Conservation (phyloP, 805 yeast species). For the Metahyphopichia silvanorum region DNA sequence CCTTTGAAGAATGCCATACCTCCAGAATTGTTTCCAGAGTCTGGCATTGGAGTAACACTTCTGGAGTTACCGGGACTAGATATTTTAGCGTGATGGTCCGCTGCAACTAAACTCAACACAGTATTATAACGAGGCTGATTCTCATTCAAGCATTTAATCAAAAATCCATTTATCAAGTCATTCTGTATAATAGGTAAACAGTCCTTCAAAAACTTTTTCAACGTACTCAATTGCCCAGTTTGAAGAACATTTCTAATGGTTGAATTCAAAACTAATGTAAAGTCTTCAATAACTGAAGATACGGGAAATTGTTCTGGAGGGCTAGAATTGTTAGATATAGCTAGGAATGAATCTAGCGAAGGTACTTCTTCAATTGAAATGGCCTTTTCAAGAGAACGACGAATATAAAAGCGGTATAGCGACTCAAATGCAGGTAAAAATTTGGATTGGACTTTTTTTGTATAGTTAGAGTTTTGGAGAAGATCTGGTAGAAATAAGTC, state of each 20-base stretch:
- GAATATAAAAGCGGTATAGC: slow-evolving; percentile 62
- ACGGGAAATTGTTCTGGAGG: slow-evolving; percentile 60
- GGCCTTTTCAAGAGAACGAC: slow-evolving; percentile 80
- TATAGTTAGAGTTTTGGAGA: slow-evolving; percentile 51
- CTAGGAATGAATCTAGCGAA: slow-evolving; percentile 34
- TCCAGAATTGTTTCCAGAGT: slow-evolving; percentile 18
- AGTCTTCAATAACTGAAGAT: slow-evolving; percentile 84
- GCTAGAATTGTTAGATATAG: slow-evolving; percentile 8
- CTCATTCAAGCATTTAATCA: slow-evolving; percentile 31
- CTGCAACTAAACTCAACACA: slow-evolving; percentile 17
- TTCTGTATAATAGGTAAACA: slow-evolving; percentile 58
- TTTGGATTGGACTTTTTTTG: slow-evolving; percentile 50
- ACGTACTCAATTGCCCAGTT: slow-evolving; percentile 61
- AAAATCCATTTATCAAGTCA: slow-evolving; percentile 57
- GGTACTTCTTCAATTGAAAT: slow-evolving; percentile 78
- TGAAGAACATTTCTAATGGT: slow-evolving; percentile 63
- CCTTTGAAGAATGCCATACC: slow-evolving; percentile 43
- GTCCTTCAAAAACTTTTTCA: slow-evolving; percentile 52
- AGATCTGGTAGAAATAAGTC: slow-evolving; percentile 47
- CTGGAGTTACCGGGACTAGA: slow-evolving; percentile 23
- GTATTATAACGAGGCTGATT: slow-evolving; percentile 41
- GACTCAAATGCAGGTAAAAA: slow-evolving; percentile 62
- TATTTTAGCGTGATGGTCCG: slow-evolving; percentile 5
- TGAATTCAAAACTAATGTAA: slow-evolving; percentile 68
- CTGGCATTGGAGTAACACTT: slow-evolving; percentile 32